A percentile compares a stretch with the other conserved stretches of the same genome.
These are phyloP conservation scores for Epichloe aotearoae DNA, from an alignment of 2,329 filamentous ascomycete genomes.

Conservation along the genomic window DNA sequence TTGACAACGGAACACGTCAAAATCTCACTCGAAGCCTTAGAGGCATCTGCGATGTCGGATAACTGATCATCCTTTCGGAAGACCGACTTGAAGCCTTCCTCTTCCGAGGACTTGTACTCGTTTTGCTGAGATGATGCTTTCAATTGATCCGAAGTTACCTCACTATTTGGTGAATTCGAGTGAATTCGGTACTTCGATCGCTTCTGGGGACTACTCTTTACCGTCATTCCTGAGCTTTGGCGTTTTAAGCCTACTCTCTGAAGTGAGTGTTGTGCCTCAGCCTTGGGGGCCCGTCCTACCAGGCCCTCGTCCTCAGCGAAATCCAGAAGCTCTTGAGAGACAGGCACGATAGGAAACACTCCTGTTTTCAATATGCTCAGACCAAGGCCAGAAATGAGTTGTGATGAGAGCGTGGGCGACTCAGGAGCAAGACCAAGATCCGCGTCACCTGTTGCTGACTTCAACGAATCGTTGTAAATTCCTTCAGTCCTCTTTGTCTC, in stretches of 20 bases:
- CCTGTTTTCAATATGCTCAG: slow-evolving; percentile 29
- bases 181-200: not conserved
- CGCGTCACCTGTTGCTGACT: not conserved
- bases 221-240: not conserved
- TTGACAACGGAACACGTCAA: not conserved
- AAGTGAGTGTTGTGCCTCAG: not conserved
- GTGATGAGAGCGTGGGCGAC: not conserved
- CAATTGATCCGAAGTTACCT: not conserved
- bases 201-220: not conserved
- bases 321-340: slow-evolving; percentile 26
- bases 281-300: slow-evolving; percentile 12
- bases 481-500: not conserved
- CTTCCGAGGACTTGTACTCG: not conserved
- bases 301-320: slow-evolving; percentile 26
- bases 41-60: not conserved
- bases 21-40: not conserved
- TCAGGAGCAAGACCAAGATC: not conserved
- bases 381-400: slow-evolving; percentile 22
- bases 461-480: not conserved
- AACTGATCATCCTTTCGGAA: not conserved
- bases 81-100: not conserved
- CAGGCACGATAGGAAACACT: slow-evolving; percentile 22
- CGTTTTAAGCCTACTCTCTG: not conserved
- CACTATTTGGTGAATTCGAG: not conserved
- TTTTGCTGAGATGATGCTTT: not conserved